Base-by-base conservation (phyloP, 1,284 basidiomycete species). In the Phylloporus sp. region DNA sequence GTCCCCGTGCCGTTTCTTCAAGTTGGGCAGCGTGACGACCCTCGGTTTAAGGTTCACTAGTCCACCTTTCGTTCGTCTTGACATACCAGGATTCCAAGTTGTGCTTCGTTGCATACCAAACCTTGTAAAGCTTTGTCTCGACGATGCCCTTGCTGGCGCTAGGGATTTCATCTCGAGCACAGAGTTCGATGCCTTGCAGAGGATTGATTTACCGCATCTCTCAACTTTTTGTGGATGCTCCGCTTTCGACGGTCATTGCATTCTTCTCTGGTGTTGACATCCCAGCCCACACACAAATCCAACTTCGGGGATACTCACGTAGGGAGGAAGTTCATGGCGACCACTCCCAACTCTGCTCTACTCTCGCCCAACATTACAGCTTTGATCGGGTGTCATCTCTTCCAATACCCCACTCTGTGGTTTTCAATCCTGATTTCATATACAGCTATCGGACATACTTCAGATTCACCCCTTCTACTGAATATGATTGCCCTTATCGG, bases 51-150 rank as follows among this genome's bases (percentile, higher is more conserved):
- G 20, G 5, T 47, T 19, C 20, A 25, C 15, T 11, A 41, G 12
- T 15, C 5, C 27, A 5, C 60, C 19, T 14, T 35, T 23, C 23
- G 4, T 45, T 14, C 53, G 17, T 14, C 41, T 17, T 32, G 20
- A 45, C 27, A n/a, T 66, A n/a, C 35, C 19, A 4, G 74, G 75
- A n/a, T 67, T 82, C 19, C 58, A 75, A 8, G 49, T 70, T 45
- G 67, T 64, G 6, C 69, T 82, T 5, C 35, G 66, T 32, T 64
- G 66, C 61, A 79, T 79, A 77, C 80, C 75, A 15, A n/a, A 60
- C 15, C 73, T 83, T 27, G 70, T 71, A 55, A 49, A 63, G 1
- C 71, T 82, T 3, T 68, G 75, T 45, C 70, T 82, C 15, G 63
- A 73, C 12, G 45, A 75, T 63, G 67, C 70, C 25, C 72, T 82